Conservation (phyloP, 164 flowering plant genomes). For the Cinnamomum micranthum region DNA sequence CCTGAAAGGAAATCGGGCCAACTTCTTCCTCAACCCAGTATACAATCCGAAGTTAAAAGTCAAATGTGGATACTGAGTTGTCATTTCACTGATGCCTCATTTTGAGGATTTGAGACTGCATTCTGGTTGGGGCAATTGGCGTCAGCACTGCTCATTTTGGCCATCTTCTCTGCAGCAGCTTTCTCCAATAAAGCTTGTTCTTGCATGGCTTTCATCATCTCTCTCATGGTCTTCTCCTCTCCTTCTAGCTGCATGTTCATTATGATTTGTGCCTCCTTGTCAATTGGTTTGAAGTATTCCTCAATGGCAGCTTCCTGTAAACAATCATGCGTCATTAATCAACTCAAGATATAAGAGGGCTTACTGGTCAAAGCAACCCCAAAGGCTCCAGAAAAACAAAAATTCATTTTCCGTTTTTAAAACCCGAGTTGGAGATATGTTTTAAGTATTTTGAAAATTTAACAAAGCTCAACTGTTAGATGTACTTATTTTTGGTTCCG, state of each 20-base stretch:
- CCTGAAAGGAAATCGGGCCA: neutral
- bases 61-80: no score
- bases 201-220: conserved; percentile 52
- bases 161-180: conserved; percentile 16
- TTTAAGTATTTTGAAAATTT: neutral
- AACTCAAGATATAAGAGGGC: neutral
- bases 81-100: neutral
- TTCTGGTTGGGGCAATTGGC: conserved; percentile 11
- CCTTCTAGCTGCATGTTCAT: conserved; percentile 65
- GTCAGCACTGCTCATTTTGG: conserved; percentile 1
- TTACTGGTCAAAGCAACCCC: neutral
- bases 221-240: conserved; percentile 53
- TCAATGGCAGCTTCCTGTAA: conserved; percentile 72
- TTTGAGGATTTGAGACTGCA: conserved; percentile 3
- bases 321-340: neutral
- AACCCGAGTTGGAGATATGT: neutral
- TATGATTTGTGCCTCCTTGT: conserved; percentile 53
- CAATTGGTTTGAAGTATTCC: conserved; percentile 73
- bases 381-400: neutral
- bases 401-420: neutral
- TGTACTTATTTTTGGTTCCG: no score
- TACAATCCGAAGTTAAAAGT: neutral
- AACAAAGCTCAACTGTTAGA: neutral
- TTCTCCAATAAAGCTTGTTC: conserved; percentile 36
- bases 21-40: neutral